Evolutionary conservation across 1,284 basidiomycete species (phyloP), one percentile per base, ranked within the genome.

Genomic region (Ganoderma lucidum): DNA sequence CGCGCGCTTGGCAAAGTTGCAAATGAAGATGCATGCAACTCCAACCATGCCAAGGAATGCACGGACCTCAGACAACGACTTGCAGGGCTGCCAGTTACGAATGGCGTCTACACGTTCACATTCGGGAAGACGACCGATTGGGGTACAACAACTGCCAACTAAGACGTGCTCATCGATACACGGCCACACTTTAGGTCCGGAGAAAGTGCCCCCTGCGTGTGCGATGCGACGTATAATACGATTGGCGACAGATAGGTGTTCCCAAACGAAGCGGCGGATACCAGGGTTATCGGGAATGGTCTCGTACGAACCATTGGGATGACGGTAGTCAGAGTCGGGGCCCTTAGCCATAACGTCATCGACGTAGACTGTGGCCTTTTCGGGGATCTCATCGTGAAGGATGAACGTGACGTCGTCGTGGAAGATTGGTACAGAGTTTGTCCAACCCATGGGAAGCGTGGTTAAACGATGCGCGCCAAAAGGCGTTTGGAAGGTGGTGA

Each of bases 391-490:
- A 3, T 72, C 69, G 44, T 80, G 75, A 0, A 85, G 71, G 39
- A 82, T 82, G 62, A 76, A 78, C 0, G 76, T 78, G 1, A 83
- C 73, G 67, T 81, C 74, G 45, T 78, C 77, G 66, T 83, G 80
- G 59, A 82, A 80, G 15, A 82, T 80, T 0, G 78, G 78, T 0
- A 82, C 78, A 0, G 79, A 83, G 62, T 84, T 83, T 0, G 81
- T 83, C 77, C 77, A 84, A 0, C 83, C 83, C 81, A 81, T 82
- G 0, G 81, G 82, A 0, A 84, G 66, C 0, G 72, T 76, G 0
- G 68, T 71, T 0, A 82, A 74, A 19, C 74, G 73, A 15, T 74
- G 64, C 2, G 74, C 72, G 14, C 79, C 76, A 48, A 70, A 65
- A 2, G 44, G 69, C 61, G 66, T 75, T 72, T 71, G 63, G 59